Base-by-base conservation (phyloP, 345 rosid genomes). In the Streptanthus diversifolius region DNA sequence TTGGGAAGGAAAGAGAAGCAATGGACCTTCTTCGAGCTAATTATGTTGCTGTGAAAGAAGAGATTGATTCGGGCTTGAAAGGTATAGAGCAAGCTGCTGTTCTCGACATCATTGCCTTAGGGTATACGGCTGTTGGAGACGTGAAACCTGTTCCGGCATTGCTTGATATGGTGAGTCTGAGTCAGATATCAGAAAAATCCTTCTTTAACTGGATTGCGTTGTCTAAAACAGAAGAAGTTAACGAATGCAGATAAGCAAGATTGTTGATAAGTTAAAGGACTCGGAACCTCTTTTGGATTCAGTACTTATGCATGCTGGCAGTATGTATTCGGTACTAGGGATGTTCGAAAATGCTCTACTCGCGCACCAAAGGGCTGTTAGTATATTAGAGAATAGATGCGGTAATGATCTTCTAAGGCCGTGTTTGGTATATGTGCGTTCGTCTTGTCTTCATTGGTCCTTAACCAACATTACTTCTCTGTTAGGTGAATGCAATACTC, bases 11-110 rank as follows among this genome's bases (percentile, higher is more conserved):
- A 73, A 73, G 72, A 72, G 95, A 90, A 59, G 96, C 96, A 6
- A 3, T 79, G 55, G 87, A 83, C 68, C 81, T 93, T 54, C 97
- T 93, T 75, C 86, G 82, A 81, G 98, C 98, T 29, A 90, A 90
- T 80, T 86, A 87, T 55, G 81, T 85, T 77, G 80, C 86, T 63
- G 91, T 85, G 54, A 87, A 87, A 82, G 87, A 85, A 60, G 87
- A 82, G 80, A 81, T 90, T 5, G 70, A 79, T 73, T 82, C 81
- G 0, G 97, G 97, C 68, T 58, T 73, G 33, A 77, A 72, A 79
- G 85, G 96, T 72, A 60, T 90, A 15, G 84, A 88, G 74, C 87
- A 90, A 86, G 92, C 86, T 76, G 93, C 97, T 53, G 71, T 82
- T 61, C 93, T 93, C 58, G 95, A 93, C 70, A 73, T 88, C 60